These are phyloP conservation scores for Akebia trifoliata DNA, from an alignment of 164 flowering plant species.

Conservation along the genomic window DNA sequence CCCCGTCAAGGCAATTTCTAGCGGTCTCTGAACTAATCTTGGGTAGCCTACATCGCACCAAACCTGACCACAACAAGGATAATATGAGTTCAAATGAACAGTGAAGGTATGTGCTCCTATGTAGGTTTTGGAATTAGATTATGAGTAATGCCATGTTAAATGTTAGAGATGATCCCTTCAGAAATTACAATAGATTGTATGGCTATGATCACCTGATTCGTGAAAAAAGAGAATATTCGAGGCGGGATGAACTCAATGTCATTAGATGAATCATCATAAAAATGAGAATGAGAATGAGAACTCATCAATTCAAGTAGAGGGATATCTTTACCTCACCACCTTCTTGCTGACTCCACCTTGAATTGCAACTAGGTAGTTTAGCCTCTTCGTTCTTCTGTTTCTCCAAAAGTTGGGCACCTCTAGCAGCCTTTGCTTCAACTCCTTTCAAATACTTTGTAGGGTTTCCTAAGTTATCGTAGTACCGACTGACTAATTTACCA, in stretches of 20 bases:
- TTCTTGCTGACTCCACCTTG: slow-evolving; percentile 89
- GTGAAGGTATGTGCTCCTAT: too few relatives aligned
- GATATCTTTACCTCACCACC: slow-evolving; percentile 81
- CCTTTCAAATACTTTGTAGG: slow-evolving; percentile 82
- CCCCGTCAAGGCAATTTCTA: slow-evolving; percentile 79
- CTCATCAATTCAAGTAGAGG: neutral
- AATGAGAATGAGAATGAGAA: too few relatives aligned
- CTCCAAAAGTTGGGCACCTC: slow-evolving; percentile 86
- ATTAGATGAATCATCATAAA: too few relatives aligned
- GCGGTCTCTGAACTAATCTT: slow-evolving; percentile 81
- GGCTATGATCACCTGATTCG: too few relatives aligned
- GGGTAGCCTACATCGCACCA: slow-evolving; percentile 92
- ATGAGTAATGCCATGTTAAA: too few relatives aligned
- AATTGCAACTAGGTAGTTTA: slow-evolving; percentile 69
- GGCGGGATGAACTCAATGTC: too few relatives aligned
- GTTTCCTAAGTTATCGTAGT: slow-evolving; percentile 72
- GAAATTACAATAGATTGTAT: too few relatives aligned
- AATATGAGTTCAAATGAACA: neutral
- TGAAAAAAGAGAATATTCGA: too few relatives aligned
- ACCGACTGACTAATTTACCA: slow-evolving; percentile 82
- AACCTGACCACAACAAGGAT: slow-evolving; percentile 37
- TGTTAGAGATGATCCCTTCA: too few relatives aligned
- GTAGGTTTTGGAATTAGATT: too few relatives aligned
- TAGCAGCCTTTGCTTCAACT: slow-evolving; percentile 84
- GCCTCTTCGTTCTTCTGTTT: slow-evolving; percentile 87